Conservation (phyloP, 306 rosid species). For the Purshia tridentata region DNA sequence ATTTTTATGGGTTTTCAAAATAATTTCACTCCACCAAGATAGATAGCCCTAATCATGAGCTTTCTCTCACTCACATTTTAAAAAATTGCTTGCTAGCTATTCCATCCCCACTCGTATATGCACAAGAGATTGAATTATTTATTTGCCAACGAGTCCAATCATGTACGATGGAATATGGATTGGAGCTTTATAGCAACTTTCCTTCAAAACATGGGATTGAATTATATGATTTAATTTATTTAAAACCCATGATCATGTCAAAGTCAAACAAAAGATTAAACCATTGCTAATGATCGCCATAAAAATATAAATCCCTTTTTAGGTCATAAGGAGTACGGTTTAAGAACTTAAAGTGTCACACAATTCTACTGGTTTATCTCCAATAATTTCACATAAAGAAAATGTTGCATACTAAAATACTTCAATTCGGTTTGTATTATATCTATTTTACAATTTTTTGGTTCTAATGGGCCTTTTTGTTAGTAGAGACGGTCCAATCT, state of each 20-base stretch:
- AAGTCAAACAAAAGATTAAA: conserved; percentile 6
- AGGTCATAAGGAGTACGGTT: too few species aligned
- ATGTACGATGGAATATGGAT: not conserved
- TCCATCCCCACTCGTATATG: not conserved
- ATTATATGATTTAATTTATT: not conserved
- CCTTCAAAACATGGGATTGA: conserved; percentile 8
- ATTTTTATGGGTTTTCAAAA: not conserved
- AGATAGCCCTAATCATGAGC: conserved; percentile 37
- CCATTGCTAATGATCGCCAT: not conserved
- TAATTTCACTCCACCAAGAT: conserved; percentile 15
- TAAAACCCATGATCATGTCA: not conserved
- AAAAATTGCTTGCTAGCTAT: not conserved
- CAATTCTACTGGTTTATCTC: too few species aligned
- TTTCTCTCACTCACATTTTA: not conserved
- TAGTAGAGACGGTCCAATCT: not conserved
- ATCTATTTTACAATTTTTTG: not conserved
- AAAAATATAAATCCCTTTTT: too few species aligned
- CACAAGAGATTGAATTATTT: not conserved
- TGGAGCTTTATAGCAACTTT: conserved; percentile 1
- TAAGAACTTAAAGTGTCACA: too few species aligned
- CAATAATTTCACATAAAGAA: too few species aligned
- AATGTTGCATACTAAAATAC: too few species aligned
- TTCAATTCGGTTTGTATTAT: too few species aligned
- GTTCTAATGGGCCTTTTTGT: not conserved
- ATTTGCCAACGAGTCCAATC: conserved; percentile 1